Percentiles rank a stretch among this genome's conserved stretches.
phyloP scores from a whole-genome alignment of 371 early-diverging fungal genomes.

The Apophysomyces sp. region DNA sequence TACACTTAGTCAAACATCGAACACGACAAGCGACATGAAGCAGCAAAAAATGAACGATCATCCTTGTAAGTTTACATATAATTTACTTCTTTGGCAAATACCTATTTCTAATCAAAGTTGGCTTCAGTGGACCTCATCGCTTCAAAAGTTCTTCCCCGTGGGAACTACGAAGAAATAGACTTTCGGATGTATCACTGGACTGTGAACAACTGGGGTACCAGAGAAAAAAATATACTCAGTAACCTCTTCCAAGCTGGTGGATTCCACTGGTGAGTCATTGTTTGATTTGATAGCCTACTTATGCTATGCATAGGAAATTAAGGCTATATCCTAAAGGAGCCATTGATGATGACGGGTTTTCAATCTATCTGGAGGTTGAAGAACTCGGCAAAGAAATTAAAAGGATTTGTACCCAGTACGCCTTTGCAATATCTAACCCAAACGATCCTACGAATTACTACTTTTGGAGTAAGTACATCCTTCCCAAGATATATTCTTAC shows the following conservation, averaged over 20 bases:
- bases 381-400: neutral
- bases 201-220: neutral
- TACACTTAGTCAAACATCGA: too few species aligned
- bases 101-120: too few species aligned
- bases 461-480: neutral
- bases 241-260: neutral
- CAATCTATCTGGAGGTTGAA: neutral
- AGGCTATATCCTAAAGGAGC: neutral
- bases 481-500: too few species aligned
- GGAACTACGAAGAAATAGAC: neutral
- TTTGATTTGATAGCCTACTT: neutral
- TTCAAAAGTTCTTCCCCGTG: neutral
- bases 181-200: neutral
- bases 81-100: too few species aligned
- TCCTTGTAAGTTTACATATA: too few species aligned
- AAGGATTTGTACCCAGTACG: neutral
- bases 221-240: neutral
- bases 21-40: too few species aligned
- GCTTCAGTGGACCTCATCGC: neutral
- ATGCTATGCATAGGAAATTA: neutral
- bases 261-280: neutral
- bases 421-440: neutral
- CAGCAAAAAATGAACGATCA: too few species aligned
- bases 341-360: neutral
- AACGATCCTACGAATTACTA: neutral